Evolutionary conservation across 2,329 filamentous ascomycete genomes (phyloP).

Genomic region (Phialophora chinensis): DNA sequence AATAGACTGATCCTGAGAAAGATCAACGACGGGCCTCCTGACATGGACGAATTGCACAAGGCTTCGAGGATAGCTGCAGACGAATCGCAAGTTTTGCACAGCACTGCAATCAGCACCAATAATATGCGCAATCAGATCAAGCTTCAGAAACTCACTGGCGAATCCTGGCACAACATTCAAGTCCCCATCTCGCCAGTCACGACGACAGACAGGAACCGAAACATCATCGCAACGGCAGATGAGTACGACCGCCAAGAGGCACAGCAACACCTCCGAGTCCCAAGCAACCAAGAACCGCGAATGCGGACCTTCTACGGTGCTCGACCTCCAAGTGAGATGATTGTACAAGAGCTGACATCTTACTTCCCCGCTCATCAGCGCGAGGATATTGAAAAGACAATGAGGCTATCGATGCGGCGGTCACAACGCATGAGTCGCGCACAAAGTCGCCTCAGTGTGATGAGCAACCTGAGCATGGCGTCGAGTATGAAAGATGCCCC

Average conservation of each 20-base stretch:
- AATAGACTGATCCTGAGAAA: slow-evolving; percentile 89
- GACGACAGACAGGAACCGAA: slow-evolving; percentile 47
- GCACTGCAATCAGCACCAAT: slow-evolving; percentile 62
- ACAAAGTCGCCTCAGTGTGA: slow-evolving; percentile 89
- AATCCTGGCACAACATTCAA: slow-evolving; percentile 82
- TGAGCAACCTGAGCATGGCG: slow-evolving; percentile 89
- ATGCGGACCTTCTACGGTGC: slow-evolving; percentile 79
- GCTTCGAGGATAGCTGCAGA: slow-evolving; percentile 89
- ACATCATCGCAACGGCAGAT: slow-evolving; percentile 48
- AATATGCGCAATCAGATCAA: slow-evolving; percentile 84
- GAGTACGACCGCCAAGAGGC: slow-evolving; percentile 54
- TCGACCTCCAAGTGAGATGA: slow-evolving; percentile 93
- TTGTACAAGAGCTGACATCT: slow-evolving; percentile 91
- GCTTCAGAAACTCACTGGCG: slow-evolving; percentile 85
- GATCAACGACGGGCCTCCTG: slow-evolving; percentile 89
- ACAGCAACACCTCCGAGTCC: slow-evolving; percentile 35
- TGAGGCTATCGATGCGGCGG: slow-evolving; percentile 86
- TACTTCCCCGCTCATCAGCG: slow-evolving; percentile 96
- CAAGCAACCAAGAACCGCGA: slow-evolving; percentile 45
- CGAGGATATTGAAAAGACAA: slow-evolving; percentile 94
- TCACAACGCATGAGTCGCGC: slow-evolving; percentile 91
- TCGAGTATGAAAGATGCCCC: slow-evolving; percentile 92
- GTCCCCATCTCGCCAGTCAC: slow-evolving; percentile 80
- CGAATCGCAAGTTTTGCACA: slow-evolving; percentile 77
- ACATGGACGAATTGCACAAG: slow-evolving; percentile 81